These are phyloP conservation scores for Hypoxylon sp. DNA, from an alignment of 2,329 filamentous ascomycete genomes.

Conservation along the genomic window DNA sequence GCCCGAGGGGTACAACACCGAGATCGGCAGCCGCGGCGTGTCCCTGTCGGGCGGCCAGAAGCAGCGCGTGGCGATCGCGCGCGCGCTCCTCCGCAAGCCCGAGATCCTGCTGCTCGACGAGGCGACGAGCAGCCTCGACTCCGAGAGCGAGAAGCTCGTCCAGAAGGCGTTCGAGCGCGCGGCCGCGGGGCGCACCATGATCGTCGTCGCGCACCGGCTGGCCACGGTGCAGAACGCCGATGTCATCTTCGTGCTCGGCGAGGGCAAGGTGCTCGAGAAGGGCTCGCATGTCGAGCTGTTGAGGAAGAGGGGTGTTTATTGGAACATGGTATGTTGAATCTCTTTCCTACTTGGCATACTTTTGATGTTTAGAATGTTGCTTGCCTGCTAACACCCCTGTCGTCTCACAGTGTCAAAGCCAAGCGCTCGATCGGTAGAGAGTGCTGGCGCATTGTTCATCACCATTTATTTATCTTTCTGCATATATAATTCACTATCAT, in stretches of 20 bases:
- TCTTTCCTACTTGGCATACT: too few species aligned
- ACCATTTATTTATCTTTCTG: too few species aligned
- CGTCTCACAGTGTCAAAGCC: constrained; percentile 61
- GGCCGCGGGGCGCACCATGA: constrained; percentile 67
- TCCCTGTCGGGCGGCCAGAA: constrained; percentile 76
- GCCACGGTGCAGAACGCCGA: constrained; percentile 82
- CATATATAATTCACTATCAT: too few species aligned
- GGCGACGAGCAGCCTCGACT: constrained; percentile 75
- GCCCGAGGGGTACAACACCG: constrained; percentile 72
- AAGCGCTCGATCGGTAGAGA: constrained; percentile 61
- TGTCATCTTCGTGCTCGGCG: constrained; percentile 80
- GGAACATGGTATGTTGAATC: constrained; percentile 62
- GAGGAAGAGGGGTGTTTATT: constrained; percentile 62
- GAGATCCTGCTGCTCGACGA: constrained; percentile 75
- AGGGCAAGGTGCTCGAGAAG: constrained; percentile 65
- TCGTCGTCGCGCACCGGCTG: constrained; percentile 80
- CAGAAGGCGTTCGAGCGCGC: constrained; percentile 74
- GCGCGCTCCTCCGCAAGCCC: constrained; percentile 73
- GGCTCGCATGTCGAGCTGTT: constrained; percentile 62
- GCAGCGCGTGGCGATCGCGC: constrained; percentile 74
- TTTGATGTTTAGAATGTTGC: too few species aligned
- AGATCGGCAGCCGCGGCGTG: constrained; percentile 72
- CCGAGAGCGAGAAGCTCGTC: constrained; percentile 63
- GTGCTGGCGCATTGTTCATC: too few species aligned
- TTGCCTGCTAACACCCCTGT: too few species aligned